Conservation (phyloP, 306 rosid genomes). For the Acmispon strigosus region DNA sequence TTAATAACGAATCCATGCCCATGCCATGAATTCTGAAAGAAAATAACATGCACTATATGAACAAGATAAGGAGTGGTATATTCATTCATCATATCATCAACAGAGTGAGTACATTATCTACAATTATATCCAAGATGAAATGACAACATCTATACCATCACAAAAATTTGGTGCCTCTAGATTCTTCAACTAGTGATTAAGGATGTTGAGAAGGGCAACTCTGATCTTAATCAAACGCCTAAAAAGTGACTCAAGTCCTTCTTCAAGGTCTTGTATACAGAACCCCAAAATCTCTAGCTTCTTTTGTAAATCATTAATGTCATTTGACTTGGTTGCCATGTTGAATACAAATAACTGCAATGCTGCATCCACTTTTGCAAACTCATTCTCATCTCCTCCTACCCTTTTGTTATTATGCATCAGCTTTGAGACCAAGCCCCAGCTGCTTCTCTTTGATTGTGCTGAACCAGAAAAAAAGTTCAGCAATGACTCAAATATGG, state of each 20-base stretch:
- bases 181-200: conserved; percentile 22
- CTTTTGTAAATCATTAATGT: conserved; percentile 2
- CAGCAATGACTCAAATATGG: conserved; percentile 27
- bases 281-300: conserved; percentile 13
- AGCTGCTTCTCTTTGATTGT: conserved; percentile 19
- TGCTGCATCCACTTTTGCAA: conserved; percentile 22
- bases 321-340: conserved; percentile 10
- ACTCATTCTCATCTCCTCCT: conserved; percentile 15
- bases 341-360: conserved; percentile 7
- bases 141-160: neutral
- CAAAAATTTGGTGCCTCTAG: conserved; percentile 4
- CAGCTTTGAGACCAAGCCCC: conserved; percentile 26
- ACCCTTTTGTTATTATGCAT: conserved; percentile 9
- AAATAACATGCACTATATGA: too few species aligned
- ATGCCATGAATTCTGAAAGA: too few species aligned
- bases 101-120: conserved; percentile 9
- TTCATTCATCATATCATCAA: too few species aligned
- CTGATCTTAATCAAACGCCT: conserved; percentile 26
- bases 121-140: neutral
- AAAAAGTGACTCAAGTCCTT: conserved; percentile 21
- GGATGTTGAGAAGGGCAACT: conserved; percentile 27
- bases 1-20: too few species aligned
- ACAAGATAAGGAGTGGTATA: too few species aligned
- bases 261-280: conserved; percentile 26
- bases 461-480: conserved; percentile 25